Conservation (phyloP, 192 early-diverging fungal species). For the Coemansia sp. region DNA sequence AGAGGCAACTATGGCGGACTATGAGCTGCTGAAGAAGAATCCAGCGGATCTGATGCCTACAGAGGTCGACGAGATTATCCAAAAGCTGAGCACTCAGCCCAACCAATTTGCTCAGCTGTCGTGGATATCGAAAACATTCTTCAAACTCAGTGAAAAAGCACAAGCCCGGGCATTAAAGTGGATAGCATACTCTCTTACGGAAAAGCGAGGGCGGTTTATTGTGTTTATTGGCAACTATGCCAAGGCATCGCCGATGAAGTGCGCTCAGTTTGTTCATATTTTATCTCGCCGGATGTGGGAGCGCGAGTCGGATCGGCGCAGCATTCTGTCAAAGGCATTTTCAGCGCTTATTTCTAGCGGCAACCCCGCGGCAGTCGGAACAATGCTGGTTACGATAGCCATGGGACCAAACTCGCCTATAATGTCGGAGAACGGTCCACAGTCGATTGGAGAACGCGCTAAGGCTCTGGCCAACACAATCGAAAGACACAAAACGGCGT, state of each 20-base stretch:
- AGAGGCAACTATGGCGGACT: background rate
- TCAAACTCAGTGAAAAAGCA: slow-evolving; percentile 10
- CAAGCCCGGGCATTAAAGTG: slow-evolving; percentile 18
- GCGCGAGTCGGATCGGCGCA: slow-evolving; percentile 13
- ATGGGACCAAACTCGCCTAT: slow-evolving; percentile 21
- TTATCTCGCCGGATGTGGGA: slow-evolving; percentile 24
- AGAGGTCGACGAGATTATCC: background rate
- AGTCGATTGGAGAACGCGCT: slow-evolving; percentile 14
- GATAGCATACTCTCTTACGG: background rate
- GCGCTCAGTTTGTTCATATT: slow-evolving; percentile 21
- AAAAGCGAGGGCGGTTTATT: slow-evolving; percentile 1
- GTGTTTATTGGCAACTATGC: slow-evolving; percentile 12
- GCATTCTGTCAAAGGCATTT: slow-evolving; percentile 17
- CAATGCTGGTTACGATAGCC: slow-evolving; percentile 18
- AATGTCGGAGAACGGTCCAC: slow-evolving; percentile 20
- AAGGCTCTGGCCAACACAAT: slow-evolving; percentile 11
- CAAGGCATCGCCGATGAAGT: slow-evolving; percentile 6
- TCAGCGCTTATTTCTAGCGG: slow-evolving; percentile 3
- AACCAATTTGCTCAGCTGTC: background rate
- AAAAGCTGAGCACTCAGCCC: slow-evolving; percentile 1
- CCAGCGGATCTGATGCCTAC: background rate
- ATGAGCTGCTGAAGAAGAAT: background rate
- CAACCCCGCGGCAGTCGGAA: slow-evolving; percentile 18
- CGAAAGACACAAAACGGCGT: background rate
- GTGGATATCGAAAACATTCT: slow-evolving; percentile 19